Evolutionary conservation across 2,329 filamentous ascomycete species (phyloP).

Genomic region (Diaporthe nobilis): DNA sequence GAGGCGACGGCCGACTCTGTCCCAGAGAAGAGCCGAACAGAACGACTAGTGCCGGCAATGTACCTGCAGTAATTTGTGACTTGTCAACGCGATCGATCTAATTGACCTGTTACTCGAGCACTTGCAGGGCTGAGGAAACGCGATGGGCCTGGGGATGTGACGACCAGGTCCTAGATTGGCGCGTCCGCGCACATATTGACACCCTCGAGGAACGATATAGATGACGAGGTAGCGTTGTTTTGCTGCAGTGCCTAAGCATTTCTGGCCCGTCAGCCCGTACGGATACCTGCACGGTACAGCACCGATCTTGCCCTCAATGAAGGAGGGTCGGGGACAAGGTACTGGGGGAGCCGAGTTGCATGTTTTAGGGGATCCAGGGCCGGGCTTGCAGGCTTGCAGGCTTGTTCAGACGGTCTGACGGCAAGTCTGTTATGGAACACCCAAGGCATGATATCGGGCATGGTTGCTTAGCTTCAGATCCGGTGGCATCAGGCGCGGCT

Average conservation of each 20-base stretch:
- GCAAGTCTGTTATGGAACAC: slow-evolving; percentile 34
- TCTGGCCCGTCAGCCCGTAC: background rate
- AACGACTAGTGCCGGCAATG: slow-evolving; percentile 22
- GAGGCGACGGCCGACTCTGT: background rate
- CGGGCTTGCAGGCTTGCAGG: slow-evolving; percentile 4
- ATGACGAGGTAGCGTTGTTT: slow-evolving; percentile 5
- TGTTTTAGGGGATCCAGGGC: slow-evolving; percentile 25
- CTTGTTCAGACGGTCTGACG: slow-evolving; percentile 31
- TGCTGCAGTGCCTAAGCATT: background rate
- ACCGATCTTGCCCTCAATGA: background rate
- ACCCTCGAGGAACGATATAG: slow-evolving; percentile 17
- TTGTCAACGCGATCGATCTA: slow-evolving; percentile 30
- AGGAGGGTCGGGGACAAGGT: background rate
- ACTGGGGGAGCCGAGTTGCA: background rate
- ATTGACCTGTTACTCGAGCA: background rate
- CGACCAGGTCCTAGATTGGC: background rate
- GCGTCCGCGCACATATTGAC: slow-evolving; percentile 18
- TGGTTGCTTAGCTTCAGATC: slow-evolving; percentile 33
- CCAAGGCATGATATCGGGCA: slow-evolving; percentile 33
- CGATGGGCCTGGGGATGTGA: background rate
- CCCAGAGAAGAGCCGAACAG: background rate
- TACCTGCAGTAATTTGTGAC: slow-evolving; percentile 31
- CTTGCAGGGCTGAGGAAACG: slow-evolving; percentile 23
- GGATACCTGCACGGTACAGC: background rate
- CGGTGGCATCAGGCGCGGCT: slow-evolving; percentile 30